Evolutionary conservation across 805 yeast species (phyloP).

Genomic region (Jamesozyma piceae): DNA sequence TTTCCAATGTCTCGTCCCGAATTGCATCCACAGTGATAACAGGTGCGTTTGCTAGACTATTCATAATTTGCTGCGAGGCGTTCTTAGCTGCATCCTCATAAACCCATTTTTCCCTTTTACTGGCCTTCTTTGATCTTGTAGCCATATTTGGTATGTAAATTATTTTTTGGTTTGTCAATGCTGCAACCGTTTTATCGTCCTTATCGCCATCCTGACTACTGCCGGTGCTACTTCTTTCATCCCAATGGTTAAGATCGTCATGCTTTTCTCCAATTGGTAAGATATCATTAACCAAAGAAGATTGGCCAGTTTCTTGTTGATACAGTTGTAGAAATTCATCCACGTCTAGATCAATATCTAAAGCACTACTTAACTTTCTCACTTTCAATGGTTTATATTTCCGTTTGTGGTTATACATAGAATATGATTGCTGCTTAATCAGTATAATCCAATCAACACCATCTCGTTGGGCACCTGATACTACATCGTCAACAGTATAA

Average conservation of each 20-base stretch:
- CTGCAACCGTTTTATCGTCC: slow-evolving; percentile 10
- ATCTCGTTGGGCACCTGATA: slow-evolving; percentile 52
- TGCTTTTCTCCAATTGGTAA: slow-evolving; percentile 13
- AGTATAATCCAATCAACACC: slow-evolving; percentile 71
- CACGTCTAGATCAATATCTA: slow-evolving; percentile 65
- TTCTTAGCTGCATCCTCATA: slow-evolving; percentile 63
- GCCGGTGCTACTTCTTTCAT: slow-evolving; percentile 24
- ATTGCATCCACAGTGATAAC: slow-evolving; percentile 67
- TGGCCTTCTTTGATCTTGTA: slow-evolving; percentile 65
- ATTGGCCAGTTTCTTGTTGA: slow-evolving; percentile 23
- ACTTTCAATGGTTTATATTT: slow-evolving; percentile 71
- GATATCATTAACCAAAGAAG: slow-evolving; percentile 7
- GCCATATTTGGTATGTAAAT: slow-evolving; percentile 70
- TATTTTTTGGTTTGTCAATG: slow-evolving; percentile 40
- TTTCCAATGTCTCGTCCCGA: slow-evolving; percentile 75
- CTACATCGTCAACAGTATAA: slow-evolving; percentile 52
- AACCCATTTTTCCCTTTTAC: slow-evolving; percentile 68
- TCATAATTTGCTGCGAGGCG: slow-evolving; percentile 47
- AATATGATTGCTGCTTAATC: slow-evolving; percentile 53
- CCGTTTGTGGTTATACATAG: slow-evolving; percentile 31
- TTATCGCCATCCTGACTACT: slow-evolving; percentile 22
- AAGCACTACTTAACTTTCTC: slow-evolving; percentile 47
- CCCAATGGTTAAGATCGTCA: slow-evolving; percentile 23
- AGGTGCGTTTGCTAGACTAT: slow-evolving; percentile 54
- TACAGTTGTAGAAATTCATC: slow-evolving; percentile 52